Conservation (phyloP, 1,284 basidiomycete species). For the Phellinidium pouzarii region DNA sequence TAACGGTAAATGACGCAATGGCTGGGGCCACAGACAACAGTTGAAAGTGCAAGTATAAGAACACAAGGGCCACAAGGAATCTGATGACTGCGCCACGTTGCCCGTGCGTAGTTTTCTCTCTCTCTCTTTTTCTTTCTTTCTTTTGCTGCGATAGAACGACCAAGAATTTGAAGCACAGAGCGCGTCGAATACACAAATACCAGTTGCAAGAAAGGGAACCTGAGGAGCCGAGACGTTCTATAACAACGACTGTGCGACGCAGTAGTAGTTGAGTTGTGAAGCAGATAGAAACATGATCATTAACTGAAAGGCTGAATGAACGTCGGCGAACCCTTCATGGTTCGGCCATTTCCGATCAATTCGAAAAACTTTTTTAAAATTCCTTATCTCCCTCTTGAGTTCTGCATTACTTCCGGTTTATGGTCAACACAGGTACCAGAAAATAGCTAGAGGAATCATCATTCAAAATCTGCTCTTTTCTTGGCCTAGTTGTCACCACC, state of each 20-base stretch:
- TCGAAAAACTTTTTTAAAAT: no score
- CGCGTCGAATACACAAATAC: no score
- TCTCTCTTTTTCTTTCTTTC: no score
- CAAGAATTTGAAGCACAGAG: background rate
- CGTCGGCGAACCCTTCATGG: background rate
- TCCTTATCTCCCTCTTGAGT: no score
- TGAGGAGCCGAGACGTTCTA: background rate
- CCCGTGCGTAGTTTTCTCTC: background rate
- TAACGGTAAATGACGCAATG: background rate
- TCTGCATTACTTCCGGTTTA: no score
- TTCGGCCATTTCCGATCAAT: background rate
- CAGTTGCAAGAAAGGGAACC: background rate
- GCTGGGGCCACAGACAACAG: background rate
- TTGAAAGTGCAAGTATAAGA: background rate
- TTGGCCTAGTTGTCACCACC: no score
- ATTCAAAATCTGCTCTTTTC: no score
- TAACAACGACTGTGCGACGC: background rate
- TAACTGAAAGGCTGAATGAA: background rate
- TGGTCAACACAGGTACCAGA: no score
- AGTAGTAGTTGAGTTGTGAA: background rate
- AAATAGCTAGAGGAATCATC: no score
- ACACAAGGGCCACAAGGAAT: background rate
- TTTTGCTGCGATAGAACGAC: no score
- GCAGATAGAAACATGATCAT: conserved; percentile 2
- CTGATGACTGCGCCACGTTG: background rate